These are phyloP conservation scores for Hordeum marinum DNA, from an alignment of 176 grass and related monocot genomes.

Conservation along the genomic window DNA sequence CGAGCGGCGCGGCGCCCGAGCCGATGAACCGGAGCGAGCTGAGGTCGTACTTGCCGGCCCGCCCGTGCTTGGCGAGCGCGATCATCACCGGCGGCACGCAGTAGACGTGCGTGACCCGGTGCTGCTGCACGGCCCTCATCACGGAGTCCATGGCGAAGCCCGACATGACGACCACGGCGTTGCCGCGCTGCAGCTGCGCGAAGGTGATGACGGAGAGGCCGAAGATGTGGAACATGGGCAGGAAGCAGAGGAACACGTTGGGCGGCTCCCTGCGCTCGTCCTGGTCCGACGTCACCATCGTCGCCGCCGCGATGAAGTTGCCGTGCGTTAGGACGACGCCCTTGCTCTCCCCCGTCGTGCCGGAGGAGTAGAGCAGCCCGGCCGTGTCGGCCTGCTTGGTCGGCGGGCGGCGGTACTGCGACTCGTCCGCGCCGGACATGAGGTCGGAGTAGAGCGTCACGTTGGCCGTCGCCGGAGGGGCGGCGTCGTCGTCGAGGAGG, in stretches of 20 bases:
- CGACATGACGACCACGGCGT: constrained; percentile 61
- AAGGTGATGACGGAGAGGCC: constrained; percentile 67
- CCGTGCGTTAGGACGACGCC: constrained; percentile 85
- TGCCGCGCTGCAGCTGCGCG: constrained; percentile 69
- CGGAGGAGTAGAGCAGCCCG: constrained; percentile 84
- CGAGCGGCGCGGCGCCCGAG: constrained; percentile 88
- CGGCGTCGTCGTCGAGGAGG: constrained; percentile 39
- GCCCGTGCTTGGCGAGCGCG: constrained; percentile 70
- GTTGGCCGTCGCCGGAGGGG: background rate
- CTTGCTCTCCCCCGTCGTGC: constrained; percentile 92
- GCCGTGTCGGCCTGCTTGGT: constrained; percentile 58
- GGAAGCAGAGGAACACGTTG: constrained; percentile 89
- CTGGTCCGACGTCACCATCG: constrained; percentile 63
- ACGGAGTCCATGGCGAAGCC: constrained; percentile 60
- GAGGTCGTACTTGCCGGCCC: constrained; percentile 57
- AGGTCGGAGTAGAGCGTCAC: constrained; percentile 57
- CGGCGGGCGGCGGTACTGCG: constrained; percentile 41
- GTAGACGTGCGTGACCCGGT: constrained; percentile 63
- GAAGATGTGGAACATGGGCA: constrained; percentile 98
- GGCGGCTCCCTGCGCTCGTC: constrained; percentile 50
- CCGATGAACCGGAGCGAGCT: constrained; percentile 63
- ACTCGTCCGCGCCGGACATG: constrained; percentile 22
- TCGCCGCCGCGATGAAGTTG: constrained; percentile 66
- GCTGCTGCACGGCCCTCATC: constrained; percentile 48
- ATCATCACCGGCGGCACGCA: constrained; percentile 95